These are phyloP conservation scores for Rhododendron ovatum DNA, from an alignment of 148 eudicot species.

Conservation along the genomic window DNA sequence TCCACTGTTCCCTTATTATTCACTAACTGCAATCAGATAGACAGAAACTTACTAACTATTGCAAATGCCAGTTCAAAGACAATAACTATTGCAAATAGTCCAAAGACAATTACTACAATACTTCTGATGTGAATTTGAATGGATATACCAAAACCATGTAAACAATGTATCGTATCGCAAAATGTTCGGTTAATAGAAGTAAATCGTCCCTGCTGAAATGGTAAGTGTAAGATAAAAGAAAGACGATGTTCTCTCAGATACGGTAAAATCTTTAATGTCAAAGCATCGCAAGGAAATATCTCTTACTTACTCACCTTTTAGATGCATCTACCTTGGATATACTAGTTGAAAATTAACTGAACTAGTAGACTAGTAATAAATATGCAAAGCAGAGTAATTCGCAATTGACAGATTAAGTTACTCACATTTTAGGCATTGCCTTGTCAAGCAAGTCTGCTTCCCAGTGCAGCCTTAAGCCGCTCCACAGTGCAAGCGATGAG, in stretches of 20 bases:
- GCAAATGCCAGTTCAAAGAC: not conserved
- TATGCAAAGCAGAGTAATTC: not conserved
- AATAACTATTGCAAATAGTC: not conserved
- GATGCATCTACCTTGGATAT: too few species aligned
- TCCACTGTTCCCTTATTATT: not conserved
- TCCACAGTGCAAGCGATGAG: conserved; percentile 33
- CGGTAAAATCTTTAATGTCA: too few species aligned
- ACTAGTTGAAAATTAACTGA: too few species aligned
- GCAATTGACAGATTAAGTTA: not conserved
- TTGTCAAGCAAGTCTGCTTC: not conserved
- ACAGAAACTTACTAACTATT: not conserved
- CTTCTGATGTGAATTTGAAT: not conserved
- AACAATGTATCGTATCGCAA: not conserved
- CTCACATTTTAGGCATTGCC: conserved; percentile 2
- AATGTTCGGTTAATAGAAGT: too few species aligned
- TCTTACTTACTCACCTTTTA: too few species aligned
- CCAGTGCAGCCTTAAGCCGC: conserved; percentile 22
- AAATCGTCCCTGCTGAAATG: too few species aligned
- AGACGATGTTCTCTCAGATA: too few species aligned
- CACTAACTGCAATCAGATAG: not conserved
- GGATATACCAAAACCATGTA: too few species aligned
- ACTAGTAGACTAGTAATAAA: too few species aligned
- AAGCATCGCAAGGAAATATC: too few species aligned
- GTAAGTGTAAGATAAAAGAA: too few species aligned
- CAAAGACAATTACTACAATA: not conserved